Evolutionary conservation across 306 rosid genomes (phyloP), one percentile per base, ranked within the genome.

Genomic region (Sophora flavescens): DNA sequence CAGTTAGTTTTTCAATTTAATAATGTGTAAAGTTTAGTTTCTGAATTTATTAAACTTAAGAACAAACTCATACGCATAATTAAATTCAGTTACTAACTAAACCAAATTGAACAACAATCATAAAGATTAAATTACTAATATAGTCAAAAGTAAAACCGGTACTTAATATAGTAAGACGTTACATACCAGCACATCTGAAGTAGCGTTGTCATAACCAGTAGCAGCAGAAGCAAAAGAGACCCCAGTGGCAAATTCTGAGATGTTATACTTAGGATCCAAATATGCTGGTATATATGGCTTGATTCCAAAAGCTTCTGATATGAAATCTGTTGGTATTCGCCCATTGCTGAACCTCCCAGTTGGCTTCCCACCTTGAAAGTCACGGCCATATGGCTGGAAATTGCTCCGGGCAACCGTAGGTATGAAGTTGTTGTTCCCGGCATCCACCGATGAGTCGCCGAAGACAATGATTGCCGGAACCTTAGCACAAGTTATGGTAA

Each of bases 341-440:
- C 97, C 97, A 32, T 92, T 92, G 17, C 87, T 82, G 82, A 92
- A 89, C 82, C 97, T 92, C 39, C 97, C 97, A 0, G 96, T 92
- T 0, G 97, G 44, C 48, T 78, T 88, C 4, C 89, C 88, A 0
- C 97, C 93, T 0, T 1, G 6, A 53, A 91, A 91, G 74, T 91
- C 97, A 10, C 97, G 88, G 0, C 97, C 97, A 8, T 91, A 91
- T 0, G 97, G 97, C 82, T 16, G 12, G 68, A 92, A 92, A 38
- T 92, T 92, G 81, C 97, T 92, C 74, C 93, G 66, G 4, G 91
- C 91, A 18, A 89, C 16, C 2, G 97, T 92, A 2, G 85, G 89
- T 22, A 89, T 91, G 69, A 42, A 85, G 80, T 91, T 89, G 89
- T 91, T 91, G 82, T 91, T 91, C 16, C 97, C 97, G 0, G 97